phyloP scores from a whole-genome alignment of 1,284 basidiomycete genomes.

The Vanrija sp. region DNA sequence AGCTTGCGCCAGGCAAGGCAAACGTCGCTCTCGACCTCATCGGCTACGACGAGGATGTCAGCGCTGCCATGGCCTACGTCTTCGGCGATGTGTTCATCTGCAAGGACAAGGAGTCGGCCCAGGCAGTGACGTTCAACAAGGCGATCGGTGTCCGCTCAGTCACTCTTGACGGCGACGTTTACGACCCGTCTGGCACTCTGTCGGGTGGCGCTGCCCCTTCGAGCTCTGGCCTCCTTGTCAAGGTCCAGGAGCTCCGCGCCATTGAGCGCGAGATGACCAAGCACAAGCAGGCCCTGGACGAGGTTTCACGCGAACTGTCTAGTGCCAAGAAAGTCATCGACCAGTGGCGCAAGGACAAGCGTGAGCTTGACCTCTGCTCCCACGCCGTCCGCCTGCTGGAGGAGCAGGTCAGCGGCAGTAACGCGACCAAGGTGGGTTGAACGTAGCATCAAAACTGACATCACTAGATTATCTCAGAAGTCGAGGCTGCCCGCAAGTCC shows the following conservation, averaged over 20 bases:
- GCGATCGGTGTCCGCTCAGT: slow-evolving; percentile 75
- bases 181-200: slow-evolving; percentile 92
- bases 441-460: not conserved
- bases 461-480: slow-evolving; percentile 70
- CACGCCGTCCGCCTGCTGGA: slow-evolving; percentile 81
- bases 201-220: slow-evolving; percentile 85
- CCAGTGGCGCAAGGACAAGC: slow-evolving; percentile 63
- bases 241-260: slow-evolving; percentile 75
- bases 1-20: slow-evolving; percentile 77
- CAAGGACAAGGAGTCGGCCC: slow-evolving; percentile 82
- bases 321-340: slow-evolving; percentile 60
- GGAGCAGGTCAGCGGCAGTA: slow-evolving; percentile 82
- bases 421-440: slow-evolving; percentile 70
- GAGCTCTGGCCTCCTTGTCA: slow-evolving; percentile 70
- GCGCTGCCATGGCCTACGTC: slow-evolving; percentile 86
- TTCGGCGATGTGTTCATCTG: slow-evolving; percentile 93
- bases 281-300: slow-evolving; percentile 56
- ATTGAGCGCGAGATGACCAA: slow-evolving; percentile 60
- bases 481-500: slow-evolving; percentile 66
- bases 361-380: slow-evolving; percentile 80
- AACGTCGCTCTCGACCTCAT: slow-evolving; percentile 82
- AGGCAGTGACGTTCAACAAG: slow-evolving; percentile 79
- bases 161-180: slow-evolving; percentile 91
- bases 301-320: slow-evolving; percentile 61
- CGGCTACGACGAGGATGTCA: slow-evolving; percentile 77